phyloP scores from a whole-genome alignment of 371 early-diverging fungal species.

The Mucor plumbeus region DNA sequence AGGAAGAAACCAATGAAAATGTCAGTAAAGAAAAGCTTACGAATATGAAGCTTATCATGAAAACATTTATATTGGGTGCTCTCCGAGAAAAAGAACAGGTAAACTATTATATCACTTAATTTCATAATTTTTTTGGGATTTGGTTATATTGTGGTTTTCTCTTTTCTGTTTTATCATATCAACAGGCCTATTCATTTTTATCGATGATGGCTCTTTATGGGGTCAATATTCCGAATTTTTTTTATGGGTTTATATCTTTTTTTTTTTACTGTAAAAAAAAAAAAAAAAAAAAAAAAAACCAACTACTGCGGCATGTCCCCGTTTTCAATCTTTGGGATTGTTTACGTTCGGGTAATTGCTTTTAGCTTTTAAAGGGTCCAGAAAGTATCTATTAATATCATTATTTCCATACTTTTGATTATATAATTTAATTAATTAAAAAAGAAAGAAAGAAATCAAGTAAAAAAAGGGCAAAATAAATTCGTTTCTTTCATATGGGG shows the following conservation, averaged over 20 bases:
- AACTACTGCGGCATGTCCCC: constrained; percentile 46
- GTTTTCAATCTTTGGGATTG: constrained; percentile 15
- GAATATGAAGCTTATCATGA: constrained; percentile 54
- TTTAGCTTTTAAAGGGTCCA: constrained; percentile 36
- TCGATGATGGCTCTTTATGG: not conserved
- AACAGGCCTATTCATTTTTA: not conserved
- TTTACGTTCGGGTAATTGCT: constrained; percentile 43
- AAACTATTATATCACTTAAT: constrained; percentile 29
- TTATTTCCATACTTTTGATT: constrained; percentile 12
- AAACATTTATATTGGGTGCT: constrained; percentile 46
- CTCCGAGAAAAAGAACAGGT: constrained; percentile 54
- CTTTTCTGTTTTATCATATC: too few relatives aligned
- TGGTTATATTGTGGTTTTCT: constrained; percentile 12
- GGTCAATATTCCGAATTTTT: constrained; percentile 8
- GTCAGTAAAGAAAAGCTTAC: constrained; percentile 40
- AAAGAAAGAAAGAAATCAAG: not conserved
- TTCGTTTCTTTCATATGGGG: constrained; percentile 2
- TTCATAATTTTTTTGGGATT: constrained; percentile 6
- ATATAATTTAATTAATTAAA: constrained; percentile 5
- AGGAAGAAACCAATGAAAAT: constrained; percentile 35
- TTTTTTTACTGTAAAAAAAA: constrained; percentile 17
- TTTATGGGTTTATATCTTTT: constrained; percentile 3
- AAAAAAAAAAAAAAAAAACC: constrained; percentile 19
- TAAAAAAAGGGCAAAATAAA: constrained; percentile 7
- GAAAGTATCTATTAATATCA: constrained; percentile 20